A percentile compares a stretch with the other conserved stretches of the same genome.
Evolutionary conservation across 495 filamentous ascomycete genomes (phyloP).

Genomic region (Aspergillus saccharolyticus): DNA sequence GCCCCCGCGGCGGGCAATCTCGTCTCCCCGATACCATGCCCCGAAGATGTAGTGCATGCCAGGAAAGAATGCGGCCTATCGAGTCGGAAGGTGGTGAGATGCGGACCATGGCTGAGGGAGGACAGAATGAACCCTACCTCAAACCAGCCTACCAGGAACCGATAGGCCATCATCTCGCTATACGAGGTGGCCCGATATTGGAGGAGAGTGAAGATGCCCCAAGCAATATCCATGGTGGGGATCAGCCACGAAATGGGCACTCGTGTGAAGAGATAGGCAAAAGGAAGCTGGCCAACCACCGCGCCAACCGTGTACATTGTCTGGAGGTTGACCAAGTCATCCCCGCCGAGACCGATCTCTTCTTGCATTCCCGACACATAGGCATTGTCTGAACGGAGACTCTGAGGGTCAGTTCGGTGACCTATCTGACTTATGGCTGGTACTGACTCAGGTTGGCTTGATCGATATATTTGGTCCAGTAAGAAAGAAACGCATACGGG

Average conservation of each 20-base stretch:
- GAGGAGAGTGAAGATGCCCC: slow-evolving; percentile 45
- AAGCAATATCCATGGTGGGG: slow-evolving; percentile 34
- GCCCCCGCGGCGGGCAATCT: slow-evolving; percentile 42
- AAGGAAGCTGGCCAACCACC: slow-evolving; percentile 47
- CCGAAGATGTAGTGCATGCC: slow-evolving; percentile 45
- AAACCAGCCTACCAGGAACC: slow-evolving; percentile 80
- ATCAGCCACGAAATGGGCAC: slow-evolving; percentile 45
- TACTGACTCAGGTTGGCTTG: slow-evolving; percentile 32
- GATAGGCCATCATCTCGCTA: slow-evolving; percentile 46
- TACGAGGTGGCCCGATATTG: slow-evolving; percentile 38
- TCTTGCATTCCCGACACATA: slow-evolving; percentile 13
- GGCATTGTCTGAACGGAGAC: slow-evolving; percentile 7
- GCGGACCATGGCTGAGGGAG: background rate
- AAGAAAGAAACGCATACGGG: slow-evolving; percentile 38
- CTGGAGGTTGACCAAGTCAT: slow-evolving; percentile 11
- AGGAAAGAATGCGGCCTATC: slow-evolving; percentile 39
- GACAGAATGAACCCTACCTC: slow-evolving; percentile 42
- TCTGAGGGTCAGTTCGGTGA: background rate
- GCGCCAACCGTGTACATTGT: slow-evolving; percentile 39
- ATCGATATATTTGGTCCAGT: slow-evolving; percentile 48
- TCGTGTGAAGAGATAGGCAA: slow-evolving; percentile 46
- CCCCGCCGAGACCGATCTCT: slow-evolving; percentile 7
- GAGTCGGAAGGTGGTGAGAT: background rate
- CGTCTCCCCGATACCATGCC: slow-evolving; percentile 35
- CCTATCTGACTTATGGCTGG: background rate